phyloP scores from a whole-genome alignment of 169 alveolate species.

The Eimeria acervulina region DNA sequence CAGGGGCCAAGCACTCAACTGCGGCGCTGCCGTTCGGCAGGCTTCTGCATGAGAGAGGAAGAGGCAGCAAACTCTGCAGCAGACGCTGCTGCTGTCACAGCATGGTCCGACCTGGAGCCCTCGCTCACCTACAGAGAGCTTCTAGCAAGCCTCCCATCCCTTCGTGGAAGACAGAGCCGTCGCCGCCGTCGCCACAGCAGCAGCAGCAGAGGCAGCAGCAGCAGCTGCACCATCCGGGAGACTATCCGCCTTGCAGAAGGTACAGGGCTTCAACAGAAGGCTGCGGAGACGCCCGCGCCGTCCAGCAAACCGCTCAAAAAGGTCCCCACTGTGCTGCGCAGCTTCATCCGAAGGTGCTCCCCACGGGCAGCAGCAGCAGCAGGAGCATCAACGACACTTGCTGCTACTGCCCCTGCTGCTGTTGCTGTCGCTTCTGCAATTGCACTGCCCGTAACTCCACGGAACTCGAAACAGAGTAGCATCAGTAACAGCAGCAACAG shows the following conservation, averaged over 20 bases:
- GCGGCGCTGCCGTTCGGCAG: conserved; percentile 44
- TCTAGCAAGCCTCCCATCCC: conserved; percentile 7
- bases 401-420: background rate
- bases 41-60: background rate
- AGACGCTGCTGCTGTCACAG: background rate
- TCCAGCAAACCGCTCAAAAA: background rate
- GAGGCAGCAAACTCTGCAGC: conserved; percentile 7
- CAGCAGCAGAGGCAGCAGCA: conserved; percentile 49
- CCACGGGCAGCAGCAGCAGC: conserved; percentile 50
- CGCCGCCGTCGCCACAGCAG: conserved; percentile 30
- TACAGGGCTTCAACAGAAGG: background rate
- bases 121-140: conserved; percentile 29
- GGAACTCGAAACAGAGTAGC: background rate
- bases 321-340: background rate
- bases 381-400: background rate
- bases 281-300: background rate
- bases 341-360: background rate
- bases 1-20: background rate
- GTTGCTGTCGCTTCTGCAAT: background rate
- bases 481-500: conserved; percentile 65
- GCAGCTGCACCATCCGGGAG: conserved; percentile 8
- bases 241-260: background rate
- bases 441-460: background rate
- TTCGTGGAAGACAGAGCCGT: background rate
- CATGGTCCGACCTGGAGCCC: conserved; percentile 49